Evolutionary conservation across 108 stramenopile genomes (phyloP).

Genomic region (Stephanodiscus triporus): DNA sequence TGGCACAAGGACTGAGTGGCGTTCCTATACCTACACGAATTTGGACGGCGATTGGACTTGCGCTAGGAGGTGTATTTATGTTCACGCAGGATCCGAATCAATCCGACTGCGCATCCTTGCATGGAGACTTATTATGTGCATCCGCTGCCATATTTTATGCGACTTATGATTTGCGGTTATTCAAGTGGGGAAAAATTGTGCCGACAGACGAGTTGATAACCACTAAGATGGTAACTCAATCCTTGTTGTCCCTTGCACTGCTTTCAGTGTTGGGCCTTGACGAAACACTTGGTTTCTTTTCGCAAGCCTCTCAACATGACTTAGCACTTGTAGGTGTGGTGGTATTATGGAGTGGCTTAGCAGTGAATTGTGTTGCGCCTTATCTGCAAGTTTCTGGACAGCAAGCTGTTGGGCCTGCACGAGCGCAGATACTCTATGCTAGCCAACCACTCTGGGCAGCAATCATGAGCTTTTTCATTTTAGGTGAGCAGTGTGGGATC

Average conservation of each 20-base stretch:
- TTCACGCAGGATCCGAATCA: conserved; percentile 70
- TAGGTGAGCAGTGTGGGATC: conserved; percentile 61
- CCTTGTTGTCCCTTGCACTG: conserved; percentile 53
- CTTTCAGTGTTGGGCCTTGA: conserved; percentile 31
- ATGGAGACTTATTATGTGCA: conserved; percentile 69
- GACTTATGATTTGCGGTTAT: conserved; percentile 74
- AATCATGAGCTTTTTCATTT: conserved; percentile 59
- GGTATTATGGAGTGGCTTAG: conserved; percentile 68
- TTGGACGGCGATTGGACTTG: conserved; percentile 61
- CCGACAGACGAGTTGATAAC: conserved; percentile 64
- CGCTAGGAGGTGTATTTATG: conserved; percentile 65
- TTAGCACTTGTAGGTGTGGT: conserved; percentile 39
- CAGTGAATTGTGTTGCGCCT: conserved; percentile 78
- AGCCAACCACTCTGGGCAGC: conserved; percentile 85
- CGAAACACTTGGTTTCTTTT: conserved; percentile 28
- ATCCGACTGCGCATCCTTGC: conserved; percentile 34
- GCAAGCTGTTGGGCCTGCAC: conserved; percentile 73
- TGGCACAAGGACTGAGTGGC: conserved; percentile 62
- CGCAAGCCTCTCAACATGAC: conserved; percentile 24
- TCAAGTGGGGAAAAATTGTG: conserved; percentile 69
- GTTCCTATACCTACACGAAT: conserved; percentile 75
- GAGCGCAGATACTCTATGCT: conserved; percentile 77
- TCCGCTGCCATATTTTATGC: conserved; percentile 78
- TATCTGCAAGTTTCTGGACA: conserved; percentile 77
- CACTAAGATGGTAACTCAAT: conserved; percentile 72